phyloP scores from a whole-genome alignment of 306 rosid species.

The Sesbania bispinosa region DNA sequence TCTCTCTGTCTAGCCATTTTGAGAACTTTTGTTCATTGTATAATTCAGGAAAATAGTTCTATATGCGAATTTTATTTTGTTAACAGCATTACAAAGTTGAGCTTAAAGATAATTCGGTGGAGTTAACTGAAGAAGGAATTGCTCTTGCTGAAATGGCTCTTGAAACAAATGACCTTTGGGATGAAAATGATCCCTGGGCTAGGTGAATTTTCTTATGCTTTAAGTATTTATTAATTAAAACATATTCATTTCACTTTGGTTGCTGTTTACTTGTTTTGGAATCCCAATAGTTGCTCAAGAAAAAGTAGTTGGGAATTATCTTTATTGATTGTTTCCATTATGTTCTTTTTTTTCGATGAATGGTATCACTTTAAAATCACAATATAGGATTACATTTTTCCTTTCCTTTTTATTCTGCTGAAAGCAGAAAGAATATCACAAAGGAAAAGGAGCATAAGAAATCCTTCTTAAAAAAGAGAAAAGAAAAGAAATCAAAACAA shows the following conservation, averaged over 20 bases:
- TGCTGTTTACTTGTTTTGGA: constrained; percentile 15
- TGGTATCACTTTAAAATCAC: constrained; percentile 1
- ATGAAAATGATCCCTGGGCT: constrained; percentile 99
- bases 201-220: constrained; percentile 48
- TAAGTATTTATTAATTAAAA: constrained; percentile 17
- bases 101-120: constrained; percentile 89
- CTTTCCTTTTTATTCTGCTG: not conserved
- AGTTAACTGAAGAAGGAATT: constrained; percentile 96
- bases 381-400: not conserved
- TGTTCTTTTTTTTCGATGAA: constrained; percentile 8
- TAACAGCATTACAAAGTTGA: constrained; percentile 86
- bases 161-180: constrained; percentile 95
- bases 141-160: constrained; percentile 93
- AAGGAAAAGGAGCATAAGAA: not conserved
- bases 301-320: constrained; percentile 4
- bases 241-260: constrained; percentile 9
- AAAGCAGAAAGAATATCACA: not conserved
- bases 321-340: constrained; percentile 5
- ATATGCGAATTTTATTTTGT: constrained; percentile 23
- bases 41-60: constrained; percentile 19
- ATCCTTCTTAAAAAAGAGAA: not conserved
- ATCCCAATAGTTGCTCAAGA: constrained; percentile 14
- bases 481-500: not conserved
- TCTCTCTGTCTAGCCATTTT: constrained; percentile 21
- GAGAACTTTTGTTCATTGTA: constrained; percentile 1